These are phyloP conservation scores for Paramecium sexaurelia DNA, from an alignment of 73 alveolate species.

Conservation along the genomic window DNA sequence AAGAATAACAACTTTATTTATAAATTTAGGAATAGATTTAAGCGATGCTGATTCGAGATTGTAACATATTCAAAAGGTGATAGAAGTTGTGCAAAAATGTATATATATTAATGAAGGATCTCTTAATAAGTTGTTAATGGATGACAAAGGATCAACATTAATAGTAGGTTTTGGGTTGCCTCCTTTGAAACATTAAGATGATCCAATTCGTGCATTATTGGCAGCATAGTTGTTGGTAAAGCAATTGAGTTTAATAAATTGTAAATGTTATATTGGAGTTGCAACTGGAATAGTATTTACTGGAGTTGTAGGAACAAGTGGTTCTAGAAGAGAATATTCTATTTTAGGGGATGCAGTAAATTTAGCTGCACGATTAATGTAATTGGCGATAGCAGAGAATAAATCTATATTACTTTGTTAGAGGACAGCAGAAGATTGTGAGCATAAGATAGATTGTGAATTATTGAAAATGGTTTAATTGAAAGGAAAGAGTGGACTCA, in stretches of 20 bases:
- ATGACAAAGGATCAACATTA: slow-evolving; percentile 93
- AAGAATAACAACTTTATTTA: slow-evolving; percentile 88
- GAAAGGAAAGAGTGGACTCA: slow-evolving; percentile 37
- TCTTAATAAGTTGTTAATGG: slow-evolving; percentile 94
- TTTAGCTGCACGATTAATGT: slow-evolving; percentile 95
- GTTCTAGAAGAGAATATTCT: slow-evolving; percentile 96
- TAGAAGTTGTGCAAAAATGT: slow-evolving; percentile 81
- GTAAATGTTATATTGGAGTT: slow-evolving; percentile 88
- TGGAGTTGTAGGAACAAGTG: slow-evolving; percentile 97
- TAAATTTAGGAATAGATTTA: slow-evolving; percentile 89
- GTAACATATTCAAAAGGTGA: slow-evolving; percentile 81
- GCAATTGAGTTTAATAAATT: slow-evolving; percentile 77
- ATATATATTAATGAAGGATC: slow-evolving; percentile 94
- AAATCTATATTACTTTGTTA: slow-evolving; percentile 38
- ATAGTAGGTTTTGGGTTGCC: slow-evolving; percentile 96
- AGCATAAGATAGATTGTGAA: slow-evolving; percentile 10
- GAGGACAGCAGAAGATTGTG: slow-evolving; percentile 1
- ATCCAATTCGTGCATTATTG: slow-evolving; percentile 92
- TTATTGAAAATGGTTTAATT: background rate
- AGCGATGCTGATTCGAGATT: slow-evolving; percentile 90
- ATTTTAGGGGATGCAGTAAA: slow-evolving; percentile 96
- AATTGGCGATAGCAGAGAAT: background rate
- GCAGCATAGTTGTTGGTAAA: slow-evolving; percentile 82
- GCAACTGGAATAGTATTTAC: slow-evolving; percentile 95
- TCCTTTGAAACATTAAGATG: slow-evolving; percentile 94